These are phyloP conservation scores for Narthecium ossifragum DNA, from an alignment of 106 monocot genomes.

Conservation along the genomic window DNA sequence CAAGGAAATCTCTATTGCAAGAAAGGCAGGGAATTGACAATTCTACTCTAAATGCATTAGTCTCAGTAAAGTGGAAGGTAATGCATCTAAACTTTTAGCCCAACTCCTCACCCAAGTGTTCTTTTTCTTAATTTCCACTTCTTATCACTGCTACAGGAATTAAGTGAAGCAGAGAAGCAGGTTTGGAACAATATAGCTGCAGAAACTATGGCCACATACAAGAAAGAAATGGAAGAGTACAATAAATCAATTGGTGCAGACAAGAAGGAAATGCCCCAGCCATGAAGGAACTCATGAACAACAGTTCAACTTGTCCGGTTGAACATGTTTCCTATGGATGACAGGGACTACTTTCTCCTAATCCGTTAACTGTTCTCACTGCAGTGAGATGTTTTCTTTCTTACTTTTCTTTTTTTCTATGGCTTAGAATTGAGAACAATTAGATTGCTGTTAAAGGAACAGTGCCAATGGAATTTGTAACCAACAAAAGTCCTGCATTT, in stretches of 20 bases:
- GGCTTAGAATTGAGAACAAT: no score
- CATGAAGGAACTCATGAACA: background rate
- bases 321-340: no score
- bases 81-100: background rate
- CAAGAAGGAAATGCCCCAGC: background rate
- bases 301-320: constrained; percentile 9
- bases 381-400: no score
- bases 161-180: constrained; percentile 51
- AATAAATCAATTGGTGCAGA: constrained; percentile 28
- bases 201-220: constrained; percentile 53
- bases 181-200: constrained; percentile 64
- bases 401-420: no score
- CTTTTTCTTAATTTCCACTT: background rate
- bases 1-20: constrained; percentile 37
- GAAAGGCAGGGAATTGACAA: constrained; percentile 32
- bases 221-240: constrained; percentile 68
- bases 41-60: constrained; percentile 50
- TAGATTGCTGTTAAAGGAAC: no score
- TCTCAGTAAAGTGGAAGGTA: constrained; percentile 91
- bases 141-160: constrained; percentile 41
- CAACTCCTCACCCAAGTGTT: background rate
- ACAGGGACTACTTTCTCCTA: no score
- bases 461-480: no score
- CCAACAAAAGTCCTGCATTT: no score
- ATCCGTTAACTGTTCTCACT: no score